These are phyloP conservation scores for Eucommia ulmoides DNA, from an alignment of 257 asterid species.

Conservation along the genomic window DNA sequence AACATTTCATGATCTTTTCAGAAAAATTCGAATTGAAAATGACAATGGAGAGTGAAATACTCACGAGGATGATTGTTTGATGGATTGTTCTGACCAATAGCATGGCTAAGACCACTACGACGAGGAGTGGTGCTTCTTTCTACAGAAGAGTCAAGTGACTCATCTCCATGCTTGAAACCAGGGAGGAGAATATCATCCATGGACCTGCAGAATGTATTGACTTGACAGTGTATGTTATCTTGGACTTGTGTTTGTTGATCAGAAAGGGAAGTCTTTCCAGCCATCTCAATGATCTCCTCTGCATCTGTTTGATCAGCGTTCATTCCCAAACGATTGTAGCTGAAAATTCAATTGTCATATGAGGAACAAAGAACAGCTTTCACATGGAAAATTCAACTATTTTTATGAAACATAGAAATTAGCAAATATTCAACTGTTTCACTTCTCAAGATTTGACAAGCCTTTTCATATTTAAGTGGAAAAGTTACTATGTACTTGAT, in stretches of 20 bases:
- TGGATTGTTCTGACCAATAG: slow-evolving; percentile 46
- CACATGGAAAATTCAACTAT: no score
- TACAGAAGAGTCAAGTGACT: slow-evolving; percentile 18
- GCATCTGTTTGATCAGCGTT: slow-evolving; percentile 75
- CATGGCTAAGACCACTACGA: slow-evolving; percentile 62
- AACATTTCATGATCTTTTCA: not conserved
- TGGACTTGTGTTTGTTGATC: slow-evolving; percentile 87
- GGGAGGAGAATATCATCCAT: slow-evolving; percentile 56
- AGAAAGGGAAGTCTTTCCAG: slow-evolving; percentile 43
- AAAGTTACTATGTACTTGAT: no score
- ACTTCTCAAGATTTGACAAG: no score
- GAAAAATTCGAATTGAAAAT: not conserved
- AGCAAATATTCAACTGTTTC: no score
- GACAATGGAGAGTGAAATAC: slow-evolving; percentile 4
- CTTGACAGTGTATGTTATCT: slow-evolving; percentile 73
- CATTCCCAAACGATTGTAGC: slow-evolving; percentile 74
- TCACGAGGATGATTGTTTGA: slow-evolving; percentile 28
- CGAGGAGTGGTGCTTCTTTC: slow-evolving; percentile 29
- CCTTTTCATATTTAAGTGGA: no score
- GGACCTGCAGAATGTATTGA: slow-evolving; percentile 30
- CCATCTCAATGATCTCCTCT: slow-evolving; percentile 76
- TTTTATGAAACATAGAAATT: no score
- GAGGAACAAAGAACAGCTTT: slow-evolving; percentile 6
- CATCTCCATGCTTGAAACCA: slow-evolving; percentile 18
- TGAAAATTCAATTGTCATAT: slow-evolving; percentile 20